These are phyloP conservation scores for Magnusiomyces suaveolens DNA, from an alignment of 1,139 yeast species.

Conservation along the genomic window DNA sequence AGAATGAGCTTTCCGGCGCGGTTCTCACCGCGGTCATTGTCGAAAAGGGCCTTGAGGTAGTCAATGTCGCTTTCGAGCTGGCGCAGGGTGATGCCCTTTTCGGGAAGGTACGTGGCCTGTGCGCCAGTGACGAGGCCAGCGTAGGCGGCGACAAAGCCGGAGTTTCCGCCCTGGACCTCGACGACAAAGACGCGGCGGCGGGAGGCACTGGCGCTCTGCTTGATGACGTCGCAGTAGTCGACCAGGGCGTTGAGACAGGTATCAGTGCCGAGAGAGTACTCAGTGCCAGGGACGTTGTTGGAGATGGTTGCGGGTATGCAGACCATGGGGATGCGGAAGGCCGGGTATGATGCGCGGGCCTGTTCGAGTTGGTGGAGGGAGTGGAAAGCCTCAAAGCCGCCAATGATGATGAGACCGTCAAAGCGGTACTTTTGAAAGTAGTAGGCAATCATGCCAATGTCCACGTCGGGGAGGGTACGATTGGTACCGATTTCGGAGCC, in stretches of 20 bases:
- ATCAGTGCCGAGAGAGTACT: conserved; percentile 86
- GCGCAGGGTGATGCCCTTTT: conserved; percentile 63
- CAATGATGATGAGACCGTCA: conserved; percentile 80
- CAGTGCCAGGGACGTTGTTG: conserved; percentile 95
- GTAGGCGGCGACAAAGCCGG: conserved; percentile 84
- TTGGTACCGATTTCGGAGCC: conserved; percentile 96
- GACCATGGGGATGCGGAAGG: conserved; percentile 88
- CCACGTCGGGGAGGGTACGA: conserved; percentile 70
- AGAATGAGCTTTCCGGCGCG: conserved; percentile 80
- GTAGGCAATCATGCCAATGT: conserved; percentile 81
- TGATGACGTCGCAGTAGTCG: conserved; percentile 86
- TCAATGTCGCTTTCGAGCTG: conserved; percentile 71
- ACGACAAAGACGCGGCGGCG: conserved; percentile 93
- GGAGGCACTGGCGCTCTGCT: conserved; percentile 90
- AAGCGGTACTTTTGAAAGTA: conserved; percentile 76
- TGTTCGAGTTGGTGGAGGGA: conserved; percentile 70
- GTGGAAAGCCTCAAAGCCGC: conserved; percentile 90
- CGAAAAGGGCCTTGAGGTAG: conserved; percentile 57
- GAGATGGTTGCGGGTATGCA: conserved; percentile 92
- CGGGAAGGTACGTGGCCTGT: conserved; percentile 87
- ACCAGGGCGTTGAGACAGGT: conserved; percentile 88
- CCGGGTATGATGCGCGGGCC: conserved; percentile 68
- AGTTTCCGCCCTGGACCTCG: conserved; percentile 95
- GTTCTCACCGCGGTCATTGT: conserved; percentile 66
- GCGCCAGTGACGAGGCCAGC: conserved; percentile 88